Percentiles rank a stretch among this genome's conserved stretches.
These are phyloP conservation scores for Solanum tacnaense DNA, from an alignment of 257 asterid species.

Conservation along the genomic window DNA sequence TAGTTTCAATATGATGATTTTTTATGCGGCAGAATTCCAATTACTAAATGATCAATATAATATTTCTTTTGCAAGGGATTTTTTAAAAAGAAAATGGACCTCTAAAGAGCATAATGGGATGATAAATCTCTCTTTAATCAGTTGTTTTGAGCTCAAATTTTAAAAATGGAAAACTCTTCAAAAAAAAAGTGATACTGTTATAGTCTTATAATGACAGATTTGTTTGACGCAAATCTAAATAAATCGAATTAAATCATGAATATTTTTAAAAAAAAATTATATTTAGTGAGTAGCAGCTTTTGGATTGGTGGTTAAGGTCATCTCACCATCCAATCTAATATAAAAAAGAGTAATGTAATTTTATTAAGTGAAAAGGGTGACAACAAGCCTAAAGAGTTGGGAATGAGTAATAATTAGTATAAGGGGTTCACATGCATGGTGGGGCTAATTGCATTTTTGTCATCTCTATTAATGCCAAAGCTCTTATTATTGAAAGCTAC, in stretches of 20 bases:
- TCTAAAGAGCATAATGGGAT: not conserved
- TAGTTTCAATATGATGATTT: not conserved
- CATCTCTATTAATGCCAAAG: not conserved
- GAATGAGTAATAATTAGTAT: conserved; percentile 1
- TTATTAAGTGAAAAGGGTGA: not conserved
- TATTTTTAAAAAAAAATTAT: too few species aligned
- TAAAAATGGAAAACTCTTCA: too few species aligned
- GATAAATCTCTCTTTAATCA: not conserved
- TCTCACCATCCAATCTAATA: not conserved
- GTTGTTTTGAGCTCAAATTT: too few species aligned
- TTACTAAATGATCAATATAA: not conserved
- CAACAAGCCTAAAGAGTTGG: conserved; percentile 5
- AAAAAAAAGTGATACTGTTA: too few species aligned
- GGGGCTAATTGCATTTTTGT: conserved; percentile 11
- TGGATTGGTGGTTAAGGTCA: not conserved
- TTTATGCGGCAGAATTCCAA: not conserved
- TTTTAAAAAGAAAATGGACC: not conserved
- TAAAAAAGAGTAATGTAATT: not conserved
- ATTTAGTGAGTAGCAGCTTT: too few species aligned
- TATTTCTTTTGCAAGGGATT: not conserved
- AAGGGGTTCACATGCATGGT: conserved; percentile 39
- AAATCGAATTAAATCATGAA: too few species aligned
- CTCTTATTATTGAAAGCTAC: conserved; percentile 23
- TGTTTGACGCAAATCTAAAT: too few species aligned
- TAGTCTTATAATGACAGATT: too few species aligned